phyloP scores from a whole-genome alignment of 768 basidiomycete species.

The Tricholoma terreum region DNA sequence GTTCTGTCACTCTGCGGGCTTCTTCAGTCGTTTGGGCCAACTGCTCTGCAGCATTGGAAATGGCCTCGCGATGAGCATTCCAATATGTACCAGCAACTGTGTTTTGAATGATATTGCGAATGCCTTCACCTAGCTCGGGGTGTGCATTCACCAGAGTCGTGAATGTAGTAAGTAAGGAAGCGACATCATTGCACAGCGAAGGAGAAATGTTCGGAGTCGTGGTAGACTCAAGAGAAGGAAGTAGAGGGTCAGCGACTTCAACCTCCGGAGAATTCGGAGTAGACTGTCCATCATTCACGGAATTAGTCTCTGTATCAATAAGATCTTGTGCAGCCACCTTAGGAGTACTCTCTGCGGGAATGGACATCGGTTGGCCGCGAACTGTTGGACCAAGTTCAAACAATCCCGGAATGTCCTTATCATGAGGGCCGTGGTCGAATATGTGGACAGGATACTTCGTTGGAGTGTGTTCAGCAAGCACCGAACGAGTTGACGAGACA shows the following conservation, averaged over 20 bases:
- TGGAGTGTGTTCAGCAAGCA: constrained; percentile 42
- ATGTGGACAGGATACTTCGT: constrained; percentile 65
- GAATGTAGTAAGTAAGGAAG: constrained; percentile 55
- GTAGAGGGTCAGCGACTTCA: constrained; percentile 42
- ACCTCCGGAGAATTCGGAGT: neutral
- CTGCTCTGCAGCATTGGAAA: constrained; percentile 56
- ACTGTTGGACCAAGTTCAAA: constrained; percentile 6
- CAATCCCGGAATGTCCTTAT: neutral
- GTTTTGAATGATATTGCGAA: constrained; percentile 64
- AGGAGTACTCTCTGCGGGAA: constrained; percentile 37
- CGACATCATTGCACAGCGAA: constrained; percentile 63
- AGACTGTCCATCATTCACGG: constrained; percentile 1
- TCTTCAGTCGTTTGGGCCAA: constrained; percentile 49
- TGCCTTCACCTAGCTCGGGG: constrained; percentile 66
- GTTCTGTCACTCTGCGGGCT: constrained; percentile 49
- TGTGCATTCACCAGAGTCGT: constrained; percentile 56
- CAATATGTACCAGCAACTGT: constrained; percentile 67
- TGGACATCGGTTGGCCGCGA: constrained; percentile 1
- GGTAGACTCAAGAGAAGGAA: constrained; percentile 42
- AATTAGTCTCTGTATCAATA: constrained; percentile 2
- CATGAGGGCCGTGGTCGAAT: constrained; percentile 32
- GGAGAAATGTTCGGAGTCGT: constrained; percentile 24
- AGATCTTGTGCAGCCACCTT: constrained; percentile 21
- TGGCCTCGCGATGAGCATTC: constrained; percentile 55
- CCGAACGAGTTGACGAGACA: constrained; percentile 36